Percentiles rank a stretch among this genome's conserved stretches.
Evolutionary conservation across 441 rosid genomes (phyloP).

Genomic region (Populus hybrid): DNA sequence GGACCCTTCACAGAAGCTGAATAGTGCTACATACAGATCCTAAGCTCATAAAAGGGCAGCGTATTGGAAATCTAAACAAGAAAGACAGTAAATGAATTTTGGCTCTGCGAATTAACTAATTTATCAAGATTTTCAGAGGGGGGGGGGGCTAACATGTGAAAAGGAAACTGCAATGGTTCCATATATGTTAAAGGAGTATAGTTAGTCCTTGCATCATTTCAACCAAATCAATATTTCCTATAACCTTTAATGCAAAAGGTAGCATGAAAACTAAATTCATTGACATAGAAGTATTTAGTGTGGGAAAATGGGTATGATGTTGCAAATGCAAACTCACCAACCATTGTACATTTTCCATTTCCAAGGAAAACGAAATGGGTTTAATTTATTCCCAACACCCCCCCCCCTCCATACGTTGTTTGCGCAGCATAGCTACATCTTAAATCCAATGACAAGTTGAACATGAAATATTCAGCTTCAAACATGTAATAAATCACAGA

Average conservation of each 20-base stretch:
- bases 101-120: not conserved
- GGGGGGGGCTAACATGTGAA: not conserved
- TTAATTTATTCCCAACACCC: not conserved
- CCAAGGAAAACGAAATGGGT: not conserved
- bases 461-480: not conserved
- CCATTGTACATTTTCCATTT: not conserved
- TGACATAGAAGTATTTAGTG: too few species aligned
- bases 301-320: too few species aligned
- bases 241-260: too few species aligned
- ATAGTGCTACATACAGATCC: not conserved
- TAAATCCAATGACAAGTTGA: not conserved
- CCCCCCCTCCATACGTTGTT: not conserved
- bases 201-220: not conserved
- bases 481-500: not conserved
- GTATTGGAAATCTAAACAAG: not conserved
- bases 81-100: not conserved
- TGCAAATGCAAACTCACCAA: too few species aligned
- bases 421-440: not conserved
- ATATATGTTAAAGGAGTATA: too few species aligned
- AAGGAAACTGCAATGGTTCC: too few species aligned
- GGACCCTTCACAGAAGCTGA: not conserved
- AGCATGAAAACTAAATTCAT: too few species aligned
- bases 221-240: too few species aligned
- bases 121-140: not conserved
- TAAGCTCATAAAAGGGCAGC: not conserved